Evolutionary conservation across 129 eudicot species (phyloP).

Genomic region (Flaveria sonorensis): DNA sequence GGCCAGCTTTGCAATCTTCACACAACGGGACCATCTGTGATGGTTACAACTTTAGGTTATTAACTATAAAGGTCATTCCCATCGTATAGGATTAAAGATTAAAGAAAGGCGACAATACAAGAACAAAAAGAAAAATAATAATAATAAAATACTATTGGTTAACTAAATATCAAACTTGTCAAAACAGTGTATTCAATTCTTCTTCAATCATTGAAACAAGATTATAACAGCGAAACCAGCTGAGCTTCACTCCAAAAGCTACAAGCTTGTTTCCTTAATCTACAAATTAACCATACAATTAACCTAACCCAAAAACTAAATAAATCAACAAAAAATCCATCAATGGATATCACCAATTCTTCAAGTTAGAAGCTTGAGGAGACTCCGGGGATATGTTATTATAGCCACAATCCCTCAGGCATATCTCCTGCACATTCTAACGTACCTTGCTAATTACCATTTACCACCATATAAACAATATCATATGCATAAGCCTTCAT

Average conservation of each 20-base stretch:
- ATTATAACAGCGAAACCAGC: slow-evolving; percentile 56
- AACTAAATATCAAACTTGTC: background rate
- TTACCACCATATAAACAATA: background rate
- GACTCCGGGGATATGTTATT: slow-evolving; percentile 47
- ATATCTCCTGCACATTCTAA: slow-evolving; percentile 22
- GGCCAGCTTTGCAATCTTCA: too few species aligned
- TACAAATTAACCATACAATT: slow-evolving; percentile 21
- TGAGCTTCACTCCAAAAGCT: slow-evolving; percentile 62
- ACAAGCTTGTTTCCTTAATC: slow-evolving; percentile 41
- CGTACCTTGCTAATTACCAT: background rate
- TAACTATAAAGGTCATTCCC: background rate
- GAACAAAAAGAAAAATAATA: slow-evolving; percentile 1
- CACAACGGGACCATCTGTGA: too few species aligned
- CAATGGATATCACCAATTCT: background rate
- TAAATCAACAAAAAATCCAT: slow-evolving; percentile 6
- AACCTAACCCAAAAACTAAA: background rate
- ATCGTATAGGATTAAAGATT: background rate
- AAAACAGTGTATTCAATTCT: background rate
- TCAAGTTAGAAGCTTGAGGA: slow-evolving; percentile 19
- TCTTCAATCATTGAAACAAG: slow-evolving; percentile 18
- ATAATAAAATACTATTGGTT: background rate
- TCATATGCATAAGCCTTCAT: background rate
- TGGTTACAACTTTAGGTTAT: background rate
- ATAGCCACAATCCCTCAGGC: slow-evolving; percentile 41
- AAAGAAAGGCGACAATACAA: background rate